These are phyloP conservation scores for Zychaea mexicana DNA, from an alignment of 371 early-diverging fungal species.

Conservation along the genomic window DNA sequence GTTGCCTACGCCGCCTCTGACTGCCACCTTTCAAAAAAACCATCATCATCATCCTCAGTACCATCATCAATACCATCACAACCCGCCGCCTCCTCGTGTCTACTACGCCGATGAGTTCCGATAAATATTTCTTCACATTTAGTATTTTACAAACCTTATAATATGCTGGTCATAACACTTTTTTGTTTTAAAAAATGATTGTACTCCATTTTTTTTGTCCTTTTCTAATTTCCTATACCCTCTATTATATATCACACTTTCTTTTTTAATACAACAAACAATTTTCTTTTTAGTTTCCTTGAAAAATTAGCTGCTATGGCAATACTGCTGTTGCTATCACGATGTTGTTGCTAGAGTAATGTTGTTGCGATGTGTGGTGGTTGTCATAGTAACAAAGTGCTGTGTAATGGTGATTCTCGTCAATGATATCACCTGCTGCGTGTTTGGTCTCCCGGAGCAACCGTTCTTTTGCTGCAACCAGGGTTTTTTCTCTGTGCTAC, in stretches of 20 bases:
- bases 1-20: constrained; percentile 11
- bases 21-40: constrained; percentile 9
- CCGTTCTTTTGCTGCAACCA: too few species aligned
- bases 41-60: background rate
- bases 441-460: too few species aligned
- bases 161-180: background rate
- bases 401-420: too few species aligned
- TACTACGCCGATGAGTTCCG: constrained; percentile 9
- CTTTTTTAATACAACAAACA: too few species aligned
- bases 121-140: background rate
- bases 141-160: background rate
- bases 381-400: too few species aligned
- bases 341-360: too few species aligned
- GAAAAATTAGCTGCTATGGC: background rate
- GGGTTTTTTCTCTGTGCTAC: too few species aligned
- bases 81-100: background rate
- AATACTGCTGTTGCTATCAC: too few species aligned
- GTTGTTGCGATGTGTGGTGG: too few species aligned
- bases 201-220: background rate
- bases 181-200: too few species aligned
- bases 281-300: background rate
- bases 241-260: too few species aligned
- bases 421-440: too few species aligned
- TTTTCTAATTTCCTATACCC: background rate
- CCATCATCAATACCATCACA: background rate